Evolutionary conservation across 345 rosid genomes (phyloP).

Genomic region (Salix purpurea): DNA sequence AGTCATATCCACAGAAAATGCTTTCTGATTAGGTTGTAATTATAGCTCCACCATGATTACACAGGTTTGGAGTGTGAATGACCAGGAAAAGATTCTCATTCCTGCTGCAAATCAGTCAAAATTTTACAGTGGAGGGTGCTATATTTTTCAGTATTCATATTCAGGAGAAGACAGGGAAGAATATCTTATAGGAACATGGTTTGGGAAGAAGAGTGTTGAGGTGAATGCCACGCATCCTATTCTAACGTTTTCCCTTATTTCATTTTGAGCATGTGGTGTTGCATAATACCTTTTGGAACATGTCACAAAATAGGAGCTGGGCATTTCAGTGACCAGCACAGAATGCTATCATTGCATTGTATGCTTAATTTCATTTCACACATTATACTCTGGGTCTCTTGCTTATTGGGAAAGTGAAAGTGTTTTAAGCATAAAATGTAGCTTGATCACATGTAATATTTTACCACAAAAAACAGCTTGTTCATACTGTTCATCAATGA

Average conservation of each 20-base stretch:
- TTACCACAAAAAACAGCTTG: too few relatives aligned
- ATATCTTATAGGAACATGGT: slow-evolving; percentile 86
- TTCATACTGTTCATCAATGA: too few relatives aligned
- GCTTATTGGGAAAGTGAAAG: neutral
- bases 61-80: slow-evolving; percentile 88
- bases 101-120: slow-evolving; percentile 80
- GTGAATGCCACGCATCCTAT: slow-evolving; percentile 33
- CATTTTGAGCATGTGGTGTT: neutral
- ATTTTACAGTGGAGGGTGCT: slow-evolving; percentile 82
- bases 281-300: neutral
- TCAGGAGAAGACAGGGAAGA: slow-evolving; percentile 91
- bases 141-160: too few relatives aligned
- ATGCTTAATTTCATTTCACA: too few relatives aligned
- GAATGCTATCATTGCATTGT: too few relatives aligned
- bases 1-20: neutral
- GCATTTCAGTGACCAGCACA: neutral
- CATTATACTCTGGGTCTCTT: too few relatives aligned
- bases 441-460: too few relatives aligned
- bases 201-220: slow-evolving; percentile 91
- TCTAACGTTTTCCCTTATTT: neutral
- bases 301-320: neutral
- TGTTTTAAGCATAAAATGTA: too few relatives aligned
- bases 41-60: slow-evolving; percentile 7
- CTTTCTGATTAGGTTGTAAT: slow-evolving; percentile 10
- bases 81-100: slow-evolving; percentile 65